phyloP scores from a whole-genome alignment of 2,329 filamentous ascomycete species.

The Phaeosphaeria sp. region DNA sequence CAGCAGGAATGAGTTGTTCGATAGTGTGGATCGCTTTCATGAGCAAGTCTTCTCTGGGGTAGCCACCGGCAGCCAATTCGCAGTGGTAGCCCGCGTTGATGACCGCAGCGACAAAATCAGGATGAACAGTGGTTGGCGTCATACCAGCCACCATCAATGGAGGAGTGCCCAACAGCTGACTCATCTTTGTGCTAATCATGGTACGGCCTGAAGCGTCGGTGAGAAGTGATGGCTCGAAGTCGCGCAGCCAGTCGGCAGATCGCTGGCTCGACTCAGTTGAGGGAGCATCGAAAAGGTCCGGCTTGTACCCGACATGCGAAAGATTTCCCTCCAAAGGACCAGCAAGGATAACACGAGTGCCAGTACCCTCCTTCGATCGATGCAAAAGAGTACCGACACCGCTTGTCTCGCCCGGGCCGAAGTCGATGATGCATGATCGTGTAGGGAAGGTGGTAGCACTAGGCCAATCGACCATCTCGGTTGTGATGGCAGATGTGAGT shows the following conservation, averaged over 20 bases:
- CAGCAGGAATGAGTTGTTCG: constrained; percentile 80
- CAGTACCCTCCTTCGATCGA: constrained; percentile 21
- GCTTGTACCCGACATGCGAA: constrained; percentile 21
- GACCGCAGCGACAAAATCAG: constrained; percentile 89
- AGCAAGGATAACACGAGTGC: constrained; percentile 23
- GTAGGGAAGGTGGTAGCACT: constrained; percentile 19
- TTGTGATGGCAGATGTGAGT: constrained; percentile 20
- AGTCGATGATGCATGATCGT: constrained; percentile 26
- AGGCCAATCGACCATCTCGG: constrained; percentile 27
- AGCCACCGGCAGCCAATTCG: constrained; percentile 87
- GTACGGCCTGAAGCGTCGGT: constrained; percentile 13
- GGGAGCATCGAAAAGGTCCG: constrained; percentile 19
- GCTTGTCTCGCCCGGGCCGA: constrained; percentile 27
- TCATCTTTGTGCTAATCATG: constrained; percentile 64
- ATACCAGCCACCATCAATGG: constrained; percentile 92
- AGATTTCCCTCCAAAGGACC: constrained; percentile 14
- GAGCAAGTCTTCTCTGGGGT: constrained; percentile 84
- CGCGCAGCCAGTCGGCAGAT: constrained; percentile 17
- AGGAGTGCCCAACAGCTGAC: constrained; percentile 80
- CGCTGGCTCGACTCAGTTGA: constrained; percentile 3
- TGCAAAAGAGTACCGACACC: constrained; percentile 25
- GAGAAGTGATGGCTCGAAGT: constrained; percentile 15
- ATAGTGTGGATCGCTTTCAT: constrained; percentile 84
- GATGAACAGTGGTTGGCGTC: constrained; percentile 88
- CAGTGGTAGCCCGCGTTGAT: constrained; percentile 97